Evolutionary conservation across 192 early-diverging fungal genomes (phyloP), one percentile per base, ranked within the genome.

Genomic region (Linnemannia exigua): DNA sequence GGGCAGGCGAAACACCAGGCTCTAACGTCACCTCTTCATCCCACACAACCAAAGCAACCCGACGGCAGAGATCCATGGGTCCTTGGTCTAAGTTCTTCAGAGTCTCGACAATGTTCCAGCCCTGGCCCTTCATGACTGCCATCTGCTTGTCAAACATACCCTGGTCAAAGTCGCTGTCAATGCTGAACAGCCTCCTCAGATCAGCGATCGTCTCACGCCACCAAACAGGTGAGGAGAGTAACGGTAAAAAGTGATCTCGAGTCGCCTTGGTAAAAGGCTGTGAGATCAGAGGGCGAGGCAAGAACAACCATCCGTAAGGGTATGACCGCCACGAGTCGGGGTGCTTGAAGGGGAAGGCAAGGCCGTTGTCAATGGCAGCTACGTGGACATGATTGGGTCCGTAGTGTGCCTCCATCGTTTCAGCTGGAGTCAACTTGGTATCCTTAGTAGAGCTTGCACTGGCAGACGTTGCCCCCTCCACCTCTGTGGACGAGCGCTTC

Each of bases 301-400:
- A 90, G 73, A 87, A 92, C 16, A 94, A 84, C 97, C 97, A 98
- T n/a, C 95, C 97, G 88, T 95, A 97, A 14, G 97, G 97, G 75
- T 97, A 98, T 1, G 95, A 96, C 9, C 97, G 87, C 93, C 94
- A 96, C 61, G 92, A 88, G 81, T 98, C 96, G 0, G 97, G 97
- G 76, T 98, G 97, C 71, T 98, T 97, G 87, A 92, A 96, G 0
- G 97, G 97, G 75, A 98, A 98, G 5, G 97, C 95, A n/a, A 98
- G 90, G 15, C 97, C 97, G 80, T 98, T 97, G 83, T 98, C 97
- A 77, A 98, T 98, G 54, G 96, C 96, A 0, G 96, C 96, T 8
- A 98, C 90, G 63, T 95, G 94, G 19, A 97, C 82, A 76, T 93
- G 94, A 8, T 88, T 80, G 5, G 84, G n/a, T 35, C 79, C 84